A percentile compares a stretch with the other conserved stretches of the same genome.
Conservation (phyloP, 352 stramenopile species). For the Globisporangium nagaii region DNA sequence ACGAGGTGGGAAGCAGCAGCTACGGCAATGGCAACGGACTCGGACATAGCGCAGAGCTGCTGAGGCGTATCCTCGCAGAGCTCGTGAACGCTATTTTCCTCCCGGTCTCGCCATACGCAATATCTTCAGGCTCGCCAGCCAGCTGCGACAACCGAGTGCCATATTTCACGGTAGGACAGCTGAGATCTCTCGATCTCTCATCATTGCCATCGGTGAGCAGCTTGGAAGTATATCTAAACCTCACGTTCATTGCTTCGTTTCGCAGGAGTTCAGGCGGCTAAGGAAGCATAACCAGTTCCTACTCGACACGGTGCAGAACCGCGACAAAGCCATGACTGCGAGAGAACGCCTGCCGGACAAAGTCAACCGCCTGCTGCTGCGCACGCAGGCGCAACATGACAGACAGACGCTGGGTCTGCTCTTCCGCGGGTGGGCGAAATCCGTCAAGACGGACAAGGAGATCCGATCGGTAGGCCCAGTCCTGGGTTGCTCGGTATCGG, state of each 20-base stretch:
- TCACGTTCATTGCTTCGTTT: background rate
- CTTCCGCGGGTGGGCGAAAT: constrained; percentile 44
- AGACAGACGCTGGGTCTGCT: constrained; percentile 19
- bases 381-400: constrained; percentile 13
- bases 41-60: constrained; percentile 38
- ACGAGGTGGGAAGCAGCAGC: constrained; percentile 1
- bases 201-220: too few relatives aligned
- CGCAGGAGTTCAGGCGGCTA: constrained; percentile 60
- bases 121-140: background rate
- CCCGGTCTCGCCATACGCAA: constrained; percentile 9
- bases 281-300: constrained; percentile 39
- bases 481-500: too few relatives aligned
- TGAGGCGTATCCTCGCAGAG: constrained; percentile 45
- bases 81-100: constrained; percentile 55
- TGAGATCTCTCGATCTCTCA: too few relatives aligned
- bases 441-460: constrained; percentile 30
- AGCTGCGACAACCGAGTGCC: constrained; percentile 40
- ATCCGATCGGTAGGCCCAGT: constrained; percentile 42
- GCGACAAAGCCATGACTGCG: constrained; percentile 34
- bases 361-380: constrained; percentile 32
- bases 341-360: constrained; percentile 37
- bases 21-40: background rate
- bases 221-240: too few relatives aligned
- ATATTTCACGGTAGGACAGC: constrained; percentile 44
- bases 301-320: constrained; percentile 41